Conservation (phyloP, 305 asterid genomes). For the Striga hermonthica region DNA sequence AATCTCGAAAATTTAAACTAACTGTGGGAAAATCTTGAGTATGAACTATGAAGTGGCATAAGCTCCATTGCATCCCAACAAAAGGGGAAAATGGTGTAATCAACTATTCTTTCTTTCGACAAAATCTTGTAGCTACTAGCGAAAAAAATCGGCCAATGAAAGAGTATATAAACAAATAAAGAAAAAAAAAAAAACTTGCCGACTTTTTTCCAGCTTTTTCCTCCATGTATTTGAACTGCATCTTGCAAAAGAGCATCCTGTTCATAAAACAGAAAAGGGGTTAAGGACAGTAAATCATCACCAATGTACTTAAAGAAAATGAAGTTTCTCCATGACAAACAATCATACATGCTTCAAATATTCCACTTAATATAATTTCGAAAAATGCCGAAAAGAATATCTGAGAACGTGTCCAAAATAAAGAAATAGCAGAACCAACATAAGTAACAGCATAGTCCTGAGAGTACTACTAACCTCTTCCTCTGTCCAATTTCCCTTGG, state of each 20-base stretch:
- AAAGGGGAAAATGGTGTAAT: too few relatives aligned
- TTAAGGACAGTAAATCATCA: background rate
- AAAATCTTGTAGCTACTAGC: too few relatives aligned
- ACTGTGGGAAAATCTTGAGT: too few relatives aligned
- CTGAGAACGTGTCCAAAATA: too few relatives aligned
- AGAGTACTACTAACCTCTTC: conserved; percentile 42
- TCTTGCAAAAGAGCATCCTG: conserved; percentile 46
- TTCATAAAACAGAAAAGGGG: background rate
- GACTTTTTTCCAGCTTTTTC: conserved; percentile 51
- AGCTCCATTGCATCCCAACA: too few relatives aligned
- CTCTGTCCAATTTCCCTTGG: conserved; percentile 54
- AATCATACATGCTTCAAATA: too few relatives aligned
- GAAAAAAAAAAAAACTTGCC: conserved; percentile 36
- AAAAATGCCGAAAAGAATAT: too few relatives aligned
- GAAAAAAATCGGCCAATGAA: background rate
- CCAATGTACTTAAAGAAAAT: background rate
- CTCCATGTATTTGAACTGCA: conserved; percentile 41
- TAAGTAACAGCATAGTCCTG: background rate
- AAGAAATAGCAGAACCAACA: background rate
- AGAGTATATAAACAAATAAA: background rate
- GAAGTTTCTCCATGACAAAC: too few relatives aligned
- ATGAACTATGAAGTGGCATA: too few relatives aligned
- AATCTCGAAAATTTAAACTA: background rate
- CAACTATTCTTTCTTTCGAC: too few relatives aligned
- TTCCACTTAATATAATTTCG: too few relatives aligned